These are phyloP conservation scores for Salix dunnii DNA, from an alignment of 345 rosid species.

Conservation along the genomic window DNA sequence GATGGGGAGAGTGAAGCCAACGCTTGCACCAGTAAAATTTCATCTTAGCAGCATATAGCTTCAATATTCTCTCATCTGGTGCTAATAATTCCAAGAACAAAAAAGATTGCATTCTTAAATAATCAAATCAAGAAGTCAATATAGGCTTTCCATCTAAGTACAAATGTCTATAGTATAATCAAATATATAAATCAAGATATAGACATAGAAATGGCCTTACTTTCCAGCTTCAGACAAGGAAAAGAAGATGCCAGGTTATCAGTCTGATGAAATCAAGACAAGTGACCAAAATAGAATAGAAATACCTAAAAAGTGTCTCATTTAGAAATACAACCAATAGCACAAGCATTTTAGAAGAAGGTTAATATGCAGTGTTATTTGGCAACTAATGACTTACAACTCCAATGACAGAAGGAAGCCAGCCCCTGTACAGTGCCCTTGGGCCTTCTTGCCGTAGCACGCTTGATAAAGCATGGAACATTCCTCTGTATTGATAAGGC, in stretches of 20 bases:
- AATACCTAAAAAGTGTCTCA: neutral
- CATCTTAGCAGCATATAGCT: neutral
- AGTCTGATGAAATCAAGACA: neutral
- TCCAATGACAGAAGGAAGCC: constrained; percentile 99
- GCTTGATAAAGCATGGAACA: constrained; percentile 63
- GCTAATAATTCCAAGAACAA: neutral
- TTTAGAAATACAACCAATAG: neutral
- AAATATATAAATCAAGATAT: neutral
- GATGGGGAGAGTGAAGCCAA: neutral
- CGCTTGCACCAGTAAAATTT: neutral
- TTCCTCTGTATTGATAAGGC: constrained; percentile 75
- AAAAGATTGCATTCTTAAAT: neutral
- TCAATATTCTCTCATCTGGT: neutral
- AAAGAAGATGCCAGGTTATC: neutral
- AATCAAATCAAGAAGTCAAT: neutral
- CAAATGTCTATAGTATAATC: neutral
- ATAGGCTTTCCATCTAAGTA: neutral
- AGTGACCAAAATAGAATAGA: neutral
- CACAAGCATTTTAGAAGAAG: neutral
- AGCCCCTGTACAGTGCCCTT: constrained; percentile 88
- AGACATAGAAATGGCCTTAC: neutral
- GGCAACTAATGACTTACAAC: constrained; percentile 57
- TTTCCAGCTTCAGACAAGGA: neutral
- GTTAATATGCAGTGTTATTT: neutral
- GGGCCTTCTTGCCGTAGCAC: constrained; percentile 81